A percentile compares a stretch with the other conserved stretches of the same genome.
Evolutionary conservation across 1,284 basidiomycete species (phyloP).

Genomic region (Puccinia coronata): DNA sequence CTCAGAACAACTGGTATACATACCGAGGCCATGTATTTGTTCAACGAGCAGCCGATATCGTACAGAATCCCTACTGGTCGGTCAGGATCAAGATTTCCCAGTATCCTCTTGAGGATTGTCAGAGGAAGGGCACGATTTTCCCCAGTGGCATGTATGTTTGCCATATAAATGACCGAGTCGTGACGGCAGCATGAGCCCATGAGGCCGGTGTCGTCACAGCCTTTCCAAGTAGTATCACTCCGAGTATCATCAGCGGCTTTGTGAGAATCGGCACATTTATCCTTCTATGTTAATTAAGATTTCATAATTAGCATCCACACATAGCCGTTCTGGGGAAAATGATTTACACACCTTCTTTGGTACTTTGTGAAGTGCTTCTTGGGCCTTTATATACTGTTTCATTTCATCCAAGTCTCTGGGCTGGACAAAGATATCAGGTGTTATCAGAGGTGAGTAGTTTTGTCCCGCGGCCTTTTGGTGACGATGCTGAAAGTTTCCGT

Average conservation of each 20-base stretch:
- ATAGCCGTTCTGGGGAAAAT: too few relatives aligned
- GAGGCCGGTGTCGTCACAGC: slow-evolving; percentile 9
- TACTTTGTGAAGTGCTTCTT: neutral
- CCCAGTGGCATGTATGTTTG: neutral
- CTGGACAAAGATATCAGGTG: neutral
- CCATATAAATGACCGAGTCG: neutral
- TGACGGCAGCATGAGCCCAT: slow-evolving; percentile 18
- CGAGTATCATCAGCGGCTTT: neutral
- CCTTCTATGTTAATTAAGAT: neutral
- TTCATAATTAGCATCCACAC: neutral
- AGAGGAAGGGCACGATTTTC: neutral
- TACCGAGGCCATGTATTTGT: slow-evolving; percentile 13
- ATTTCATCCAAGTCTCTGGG: neutral
- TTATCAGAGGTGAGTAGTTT: neutral
- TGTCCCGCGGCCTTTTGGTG: neutral
- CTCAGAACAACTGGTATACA: neutral
- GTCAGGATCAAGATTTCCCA: neutral
- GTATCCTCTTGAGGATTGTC: neutral
- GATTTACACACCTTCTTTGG: neutral
- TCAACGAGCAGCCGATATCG: slow-evolving; percentile 20
- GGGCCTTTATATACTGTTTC: neutral
- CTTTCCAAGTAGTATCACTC: slow-evolving; percentile 16
- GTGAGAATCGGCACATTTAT: slow-evolving; percentile 7
- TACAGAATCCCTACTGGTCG: slow-evolving; percentile 1
- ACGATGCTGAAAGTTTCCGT: slow-evolving; percentile 3